Percentiles rank a stretch among this genome's conserved stretches.
Evolutionary conservation across 495 filamentous ascomycete species (phyloP).

Genomic region (Talaromyces adpressus): DNA sequence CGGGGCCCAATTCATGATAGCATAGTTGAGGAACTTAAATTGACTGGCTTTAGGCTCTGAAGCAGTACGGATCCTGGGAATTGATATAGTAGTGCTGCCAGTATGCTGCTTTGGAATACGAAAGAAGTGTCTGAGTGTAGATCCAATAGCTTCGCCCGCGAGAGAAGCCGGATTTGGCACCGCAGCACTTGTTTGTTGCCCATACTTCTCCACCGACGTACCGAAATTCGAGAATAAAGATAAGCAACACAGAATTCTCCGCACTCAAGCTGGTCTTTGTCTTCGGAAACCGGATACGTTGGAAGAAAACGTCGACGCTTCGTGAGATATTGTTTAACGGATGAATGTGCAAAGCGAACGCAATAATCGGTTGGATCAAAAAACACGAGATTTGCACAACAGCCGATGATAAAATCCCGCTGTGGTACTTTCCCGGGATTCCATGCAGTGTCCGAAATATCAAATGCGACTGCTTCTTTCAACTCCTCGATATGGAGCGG

Average conservation of each 20-base stretch:
- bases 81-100: not conserved
- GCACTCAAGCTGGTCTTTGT: constrained; percentile 13
- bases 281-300: constrained; percentile 4
- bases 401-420: constrained; percentile 18
- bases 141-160: constrained; percentile 2
- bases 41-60: not conserved
- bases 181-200: not conserved
- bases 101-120: not conserved
- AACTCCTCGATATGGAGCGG: constrained; percentile 27
- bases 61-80: not conserved
- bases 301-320: constrained; percentile 7
- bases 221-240: constrained; percentile 19
- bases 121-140: constrained; percentile 4
- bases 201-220: constrained; percentile 10
- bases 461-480: constrained; percentile 24
- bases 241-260: constrained; percentile 19
- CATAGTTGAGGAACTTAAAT: constrained; percentile 15
- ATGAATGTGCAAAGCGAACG: constrained; percentile 29
- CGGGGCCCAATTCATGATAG: constrained; percentile 8
- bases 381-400: constrained; percentile 26
- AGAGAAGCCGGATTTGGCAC: not conserved
- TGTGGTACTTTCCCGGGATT: constrained; percentile 15
- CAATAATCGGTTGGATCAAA: constrained; percentile 15
- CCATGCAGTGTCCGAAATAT: constrained; percentile 17
- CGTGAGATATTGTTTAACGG: constrained; percentile 23